Percentiles rank a stretch among this genome's conserved stretches.
Evolutionary conservation across 108 stramenopile genomes (phyloP).

Genomic region (Nitzschia palea): DNA sequence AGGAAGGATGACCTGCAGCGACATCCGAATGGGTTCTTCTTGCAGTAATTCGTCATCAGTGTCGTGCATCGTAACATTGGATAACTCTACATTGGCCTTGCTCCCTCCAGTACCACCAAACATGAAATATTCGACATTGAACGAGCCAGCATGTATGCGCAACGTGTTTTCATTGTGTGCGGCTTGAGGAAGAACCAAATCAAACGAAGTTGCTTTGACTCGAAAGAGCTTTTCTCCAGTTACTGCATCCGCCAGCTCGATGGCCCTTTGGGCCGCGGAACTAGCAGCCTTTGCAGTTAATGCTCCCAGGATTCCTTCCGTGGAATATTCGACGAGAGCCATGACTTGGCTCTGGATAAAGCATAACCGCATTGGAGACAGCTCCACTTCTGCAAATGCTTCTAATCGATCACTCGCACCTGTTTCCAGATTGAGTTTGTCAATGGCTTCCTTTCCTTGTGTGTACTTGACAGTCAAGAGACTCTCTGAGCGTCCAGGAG

Average conservation of each 20-base stretch:
- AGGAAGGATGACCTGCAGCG: conserved; percentile 49
- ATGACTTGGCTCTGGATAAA: conserved; percentile 79
- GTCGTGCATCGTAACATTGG: conserved; percentile 52
- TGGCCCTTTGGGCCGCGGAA: conserved; percentile 73
- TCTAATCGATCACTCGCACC: conserved; percentile 41
- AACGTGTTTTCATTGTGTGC: conserved; percentile 56
- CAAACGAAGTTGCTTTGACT: conserved; percentile 70
- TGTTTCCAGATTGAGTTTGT: conserved; percentile 24
- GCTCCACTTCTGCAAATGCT: conserved; percentile 58
- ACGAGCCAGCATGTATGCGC: conserved; percentile 48
- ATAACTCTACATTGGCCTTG: conserved; percentile 41
- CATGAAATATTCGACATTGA: conserved; percentile 56
- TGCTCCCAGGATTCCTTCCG: conserved; percentile 82
- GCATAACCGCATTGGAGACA: conserved; percentile 81
- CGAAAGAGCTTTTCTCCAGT: conserved; percentile 56
- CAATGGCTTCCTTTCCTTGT: conserved; percentile 52
- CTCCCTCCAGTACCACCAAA: conserved; percentile 55
- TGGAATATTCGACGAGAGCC: conserved; percentile 76
- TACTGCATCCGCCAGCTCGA: conserved; percentile 62
- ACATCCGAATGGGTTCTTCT: conserved; percentile 56
- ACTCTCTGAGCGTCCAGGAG: conserved; percentile 57
- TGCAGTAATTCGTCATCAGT: conserved; percentile 46
- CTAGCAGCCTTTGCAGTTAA: conserved; percentile 66
- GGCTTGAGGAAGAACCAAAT: conserved; percentile 72
- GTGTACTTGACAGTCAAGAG: conserved; percentile 69